Conservation (phyloP, 768 basidiomycete genomes). For the Suillus lakei region DNA sequence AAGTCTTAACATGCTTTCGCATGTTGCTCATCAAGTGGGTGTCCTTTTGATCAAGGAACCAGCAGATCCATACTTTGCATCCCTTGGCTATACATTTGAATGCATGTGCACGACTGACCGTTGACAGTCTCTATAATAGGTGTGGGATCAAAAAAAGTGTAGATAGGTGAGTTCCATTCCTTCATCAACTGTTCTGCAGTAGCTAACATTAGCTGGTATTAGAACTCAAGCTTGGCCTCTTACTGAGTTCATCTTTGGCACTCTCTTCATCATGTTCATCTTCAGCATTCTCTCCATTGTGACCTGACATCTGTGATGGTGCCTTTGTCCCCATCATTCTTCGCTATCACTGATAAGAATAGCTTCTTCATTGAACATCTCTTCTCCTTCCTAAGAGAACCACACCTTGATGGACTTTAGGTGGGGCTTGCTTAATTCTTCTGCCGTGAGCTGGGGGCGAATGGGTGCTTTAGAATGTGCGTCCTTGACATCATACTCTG, state of each 20-base stretch:
- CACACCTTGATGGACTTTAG: no score
- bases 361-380: no score
- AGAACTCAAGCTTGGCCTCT: background rate
- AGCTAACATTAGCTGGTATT: background rate
- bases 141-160: conserved; percentile 38
- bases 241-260: background rate
- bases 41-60: conserved; percentile 33
- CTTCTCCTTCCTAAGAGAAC: no score
- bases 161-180: conserved; percentile 39
- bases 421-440: no score
- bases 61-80: conserved; percentile 24
- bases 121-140: conserved; percentile 24
- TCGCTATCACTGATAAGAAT: no score
- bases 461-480: no score
- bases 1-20: conserved; percentile 31
- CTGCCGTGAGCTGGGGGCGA: no score
- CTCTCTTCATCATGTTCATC: background rate
- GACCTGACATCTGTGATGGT: background rate
- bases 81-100: conserved; percentile 30
- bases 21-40: conserved; percentile 35
- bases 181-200: conserved; percentile 21
- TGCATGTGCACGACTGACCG: conserved; percentile 26
- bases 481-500: no score
- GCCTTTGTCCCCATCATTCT: no score
- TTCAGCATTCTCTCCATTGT: background rate